Conservation (phyloP, 2,329 filamentous ascomycete species). For the Colletotrichum godetiae region DNA sequence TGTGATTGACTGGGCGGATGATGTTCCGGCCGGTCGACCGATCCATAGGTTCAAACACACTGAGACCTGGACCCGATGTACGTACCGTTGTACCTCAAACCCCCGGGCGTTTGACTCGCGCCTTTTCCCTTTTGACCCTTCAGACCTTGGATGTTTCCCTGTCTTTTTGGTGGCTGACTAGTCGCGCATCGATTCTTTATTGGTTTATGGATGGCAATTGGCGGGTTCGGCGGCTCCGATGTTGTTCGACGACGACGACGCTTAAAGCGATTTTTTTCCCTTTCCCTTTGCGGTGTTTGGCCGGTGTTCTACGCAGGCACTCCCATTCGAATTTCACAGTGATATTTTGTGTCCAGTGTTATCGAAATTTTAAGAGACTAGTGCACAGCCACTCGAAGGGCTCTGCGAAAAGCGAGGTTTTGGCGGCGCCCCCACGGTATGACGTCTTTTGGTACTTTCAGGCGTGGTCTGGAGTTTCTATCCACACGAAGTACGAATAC, state of each 20-base stretch:
- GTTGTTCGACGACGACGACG: not conserved
- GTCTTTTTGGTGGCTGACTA: conserved; percentile 24
- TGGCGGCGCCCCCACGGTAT: not conserved
- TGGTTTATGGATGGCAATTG: not conserved
- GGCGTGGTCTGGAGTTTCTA: not conserved
- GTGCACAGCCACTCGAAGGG: not conserved
- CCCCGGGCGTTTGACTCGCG: not conserved
- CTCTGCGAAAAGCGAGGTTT: not conserved
- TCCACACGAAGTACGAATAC: not conserved
- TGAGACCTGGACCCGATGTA: not conserved
- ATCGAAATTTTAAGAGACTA: not conserved
- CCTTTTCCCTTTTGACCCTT: not conserved
- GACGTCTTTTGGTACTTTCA: not conserved
- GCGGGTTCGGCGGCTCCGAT: conserved; percentile 28
- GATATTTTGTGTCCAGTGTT: not conserved
- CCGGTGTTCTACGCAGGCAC: not conserved
- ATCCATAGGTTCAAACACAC: not conserved
- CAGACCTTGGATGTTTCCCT: not conserved
- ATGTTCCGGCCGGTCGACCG: not conserved
- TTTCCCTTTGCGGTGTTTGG: not conserved
- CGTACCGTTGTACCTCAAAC: not conserved
- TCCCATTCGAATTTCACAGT: not conserved
- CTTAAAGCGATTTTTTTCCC: not conserved
- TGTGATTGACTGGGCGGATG: not conserved
- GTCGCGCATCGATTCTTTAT: conserved; percentile 26